A percentile compares a stretch with the other conserved stretches of the same genome.
These are phyloP conservation scores for Micractinium sp. DNA, from an alignment of 139 green algal species.

Conservation along the genomic window DNA sequence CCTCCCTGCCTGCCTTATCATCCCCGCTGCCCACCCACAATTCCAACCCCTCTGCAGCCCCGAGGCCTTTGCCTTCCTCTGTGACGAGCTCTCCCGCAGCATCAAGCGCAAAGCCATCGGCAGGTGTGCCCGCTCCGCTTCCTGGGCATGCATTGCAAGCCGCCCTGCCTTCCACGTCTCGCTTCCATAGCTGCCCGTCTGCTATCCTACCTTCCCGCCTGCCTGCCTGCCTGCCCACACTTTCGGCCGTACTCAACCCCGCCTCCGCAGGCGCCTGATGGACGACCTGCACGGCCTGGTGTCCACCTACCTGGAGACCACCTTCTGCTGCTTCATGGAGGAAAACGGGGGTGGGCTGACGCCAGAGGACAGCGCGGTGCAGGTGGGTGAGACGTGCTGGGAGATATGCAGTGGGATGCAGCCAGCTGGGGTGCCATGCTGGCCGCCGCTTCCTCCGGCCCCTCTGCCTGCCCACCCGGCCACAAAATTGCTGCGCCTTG, in stretches of 20 bases:
- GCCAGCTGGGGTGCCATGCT: background rate
- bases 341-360: background rate
- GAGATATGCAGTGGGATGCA: background rate
- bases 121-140: background rate
- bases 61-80: slow-evolving; percentile 50
- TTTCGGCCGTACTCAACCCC: no score
- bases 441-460: no score
- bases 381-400: background rate
- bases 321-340: slow-evolving; percentile 26
- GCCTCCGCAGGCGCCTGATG: slow-evolving; percentile 3
- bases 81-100: slow-evolving; percentile 41
- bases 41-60: background rate
- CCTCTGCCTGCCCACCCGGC: background rate
- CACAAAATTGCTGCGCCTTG: background rate
- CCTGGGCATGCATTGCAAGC: background rate
- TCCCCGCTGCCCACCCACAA: background rate
- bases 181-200: no score
- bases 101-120: slow-evolving; percentile 9
- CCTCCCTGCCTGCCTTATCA: background rate
- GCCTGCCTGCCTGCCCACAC: background rate
- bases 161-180: no score
- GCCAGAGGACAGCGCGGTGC: background rate
- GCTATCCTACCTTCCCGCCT: no score
- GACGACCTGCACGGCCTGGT: slow-evolving; percentile 13
- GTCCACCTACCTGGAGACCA: slow-evolving; percentile 13